These are phyloP conservation scores for Apophysomyces elegans DNA, from an alignment of 371 early-diverging fungal species.

Conservation along the genomic window DNA sequence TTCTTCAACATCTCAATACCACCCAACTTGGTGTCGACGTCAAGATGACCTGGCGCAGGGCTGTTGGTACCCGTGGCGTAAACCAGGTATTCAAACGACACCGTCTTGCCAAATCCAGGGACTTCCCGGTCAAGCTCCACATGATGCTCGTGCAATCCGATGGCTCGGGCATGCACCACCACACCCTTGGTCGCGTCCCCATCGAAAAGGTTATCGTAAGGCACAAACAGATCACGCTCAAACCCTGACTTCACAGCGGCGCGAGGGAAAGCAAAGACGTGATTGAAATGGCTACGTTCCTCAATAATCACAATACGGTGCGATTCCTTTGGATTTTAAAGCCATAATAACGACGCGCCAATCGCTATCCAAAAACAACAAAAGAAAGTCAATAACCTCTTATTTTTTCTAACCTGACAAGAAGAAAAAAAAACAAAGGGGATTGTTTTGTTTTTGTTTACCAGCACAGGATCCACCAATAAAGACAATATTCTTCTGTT, in stretches of 20 bases:
- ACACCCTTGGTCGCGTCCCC: constrained; percentile 51
- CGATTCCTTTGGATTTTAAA: constrained; percentile 35
- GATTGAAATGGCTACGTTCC: constrained; percentile 60
- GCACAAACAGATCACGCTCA: constrained; percentile 64
- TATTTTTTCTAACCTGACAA: too few species aligned
- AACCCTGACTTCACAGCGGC: constrained; percentile 62
- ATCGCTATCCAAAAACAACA: constrained; percentile 28
- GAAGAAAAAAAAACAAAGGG: too few species aligned
- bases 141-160: constrained; percentile 47
- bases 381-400: not conserved
- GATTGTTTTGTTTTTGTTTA: constrained; percentile 17
- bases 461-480: constrained; percentile 60
- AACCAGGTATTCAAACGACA: constrained; percentile 63
- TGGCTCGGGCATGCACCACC: constrained; percentile 57
- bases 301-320: constrained; percentile 65
- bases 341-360: constrained; percentile 39
- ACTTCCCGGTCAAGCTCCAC: constrained; percentile 60
- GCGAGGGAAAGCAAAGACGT: constrained; percentile 69
- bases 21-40: constrained; percentile 45
- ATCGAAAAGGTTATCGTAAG: constrained; percentile 53
- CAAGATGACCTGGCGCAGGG: constrained; percentile 55
- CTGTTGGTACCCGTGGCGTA: constrained; percentile 60
- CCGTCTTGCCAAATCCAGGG: constrained; percentile 47
- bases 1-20: constrained; percentile 46
- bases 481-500: constrained; percentile 55